These are phyloP conservation scores for Phoma sp. DNA, from an alignment of 2,329 filamentous ascomycete genomes.

Conservation along the genomic window DNA sequence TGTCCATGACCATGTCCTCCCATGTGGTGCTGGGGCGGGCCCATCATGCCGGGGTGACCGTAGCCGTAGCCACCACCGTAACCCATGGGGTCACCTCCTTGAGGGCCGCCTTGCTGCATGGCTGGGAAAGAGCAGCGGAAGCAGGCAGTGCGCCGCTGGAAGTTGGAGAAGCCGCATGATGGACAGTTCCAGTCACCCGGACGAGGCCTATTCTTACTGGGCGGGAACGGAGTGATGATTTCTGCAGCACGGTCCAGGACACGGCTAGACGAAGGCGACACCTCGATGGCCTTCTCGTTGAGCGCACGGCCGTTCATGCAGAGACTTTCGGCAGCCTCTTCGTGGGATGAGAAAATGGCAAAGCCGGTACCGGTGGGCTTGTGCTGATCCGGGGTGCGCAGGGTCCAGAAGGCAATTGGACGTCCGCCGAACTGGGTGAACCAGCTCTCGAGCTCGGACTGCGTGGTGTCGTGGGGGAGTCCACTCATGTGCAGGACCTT, in stretches of 20 bases:
- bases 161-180: constrained; percentile 98
- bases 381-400: constrained; percentile 96
- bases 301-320: constrained; percentile 99
- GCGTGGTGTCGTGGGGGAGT: constrained; percentile 95
- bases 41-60: constrained; percentile 67
- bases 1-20: constrained; percentile 60
- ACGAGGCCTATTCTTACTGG: constrained; percentile 96
- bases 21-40: constrained; percentile 70
- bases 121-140: constrained; percentile 99
- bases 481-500: constrained; percentile 99
- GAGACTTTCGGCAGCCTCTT: constrained; percentile 89
- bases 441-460: constrained; percentile 99
- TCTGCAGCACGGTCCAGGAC: constrained; percentile 95
- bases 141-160: constrained; percentile 96
- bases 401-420: constrained; percentile 98
- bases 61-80: constrained; percentile 56
- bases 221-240: constrained; percentile 95
- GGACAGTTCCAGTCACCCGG: constrained; percentile 99
- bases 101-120: constrained; percentile 74
- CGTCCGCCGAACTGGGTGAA: constrained; percentile 98
- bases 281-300: constrained; percentile 98
- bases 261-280: constrained; percentile 95
- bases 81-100: constrained; percentile 70
- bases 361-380: constrained; percentile 99
- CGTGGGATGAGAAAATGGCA: constrained; percentile 87